phyloP scores from a whole-genome alignment of 192 early-diverging fungal species.

The Coemansia sp. region DNA sequence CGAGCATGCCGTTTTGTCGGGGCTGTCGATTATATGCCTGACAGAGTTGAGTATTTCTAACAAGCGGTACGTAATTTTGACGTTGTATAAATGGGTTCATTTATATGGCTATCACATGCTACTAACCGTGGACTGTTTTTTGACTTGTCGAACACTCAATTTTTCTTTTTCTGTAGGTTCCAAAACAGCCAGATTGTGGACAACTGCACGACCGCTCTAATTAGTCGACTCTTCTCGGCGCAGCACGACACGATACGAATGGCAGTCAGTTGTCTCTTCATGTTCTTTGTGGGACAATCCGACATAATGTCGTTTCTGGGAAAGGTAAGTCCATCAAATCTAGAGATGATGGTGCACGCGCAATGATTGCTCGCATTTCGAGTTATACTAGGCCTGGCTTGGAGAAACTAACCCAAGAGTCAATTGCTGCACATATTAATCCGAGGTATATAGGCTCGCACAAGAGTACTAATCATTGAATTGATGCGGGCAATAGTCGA shows the following conservation, averaged over 20 bases:
- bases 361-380: background rate
- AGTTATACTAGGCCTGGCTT: background rate
- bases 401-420: background rate
- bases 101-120: background rate
- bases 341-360: background rate
- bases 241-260: constrained; percentile 22
- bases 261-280: constrained; percentile 20
- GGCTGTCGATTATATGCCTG: constrained; percentile 30
- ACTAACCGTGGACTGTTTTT: background rate
- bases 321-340: constrained; percentile 12
- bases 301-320: constrained; percentile 24
- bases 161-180: constrained; percentile 16
- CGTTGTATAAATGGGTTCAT: background rate
- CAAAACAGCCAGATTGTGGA: constrained; percentile 29
- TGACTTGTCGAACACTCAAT: background rate
- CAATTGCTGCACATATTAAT: background rate
- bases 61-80: constrained; percentile 30
- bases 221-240: constrained; percentile 36
- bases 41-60: constrained; percentile 38
- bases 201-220: constrained; percentile 28
- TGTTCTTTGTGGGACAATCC: constrained; percentile 17
- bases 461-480: constrained; percentile 18
- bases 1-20: constrained; percentile 28
- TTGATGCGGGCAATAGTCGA: constrained; percentile 42
- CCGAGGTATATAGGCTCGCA: constrained; percentile 17